Base-by-base conservation (phyloP, 2,329 filamentous ascomycete genomes). In the Colletotrichum sp. region DNA sequence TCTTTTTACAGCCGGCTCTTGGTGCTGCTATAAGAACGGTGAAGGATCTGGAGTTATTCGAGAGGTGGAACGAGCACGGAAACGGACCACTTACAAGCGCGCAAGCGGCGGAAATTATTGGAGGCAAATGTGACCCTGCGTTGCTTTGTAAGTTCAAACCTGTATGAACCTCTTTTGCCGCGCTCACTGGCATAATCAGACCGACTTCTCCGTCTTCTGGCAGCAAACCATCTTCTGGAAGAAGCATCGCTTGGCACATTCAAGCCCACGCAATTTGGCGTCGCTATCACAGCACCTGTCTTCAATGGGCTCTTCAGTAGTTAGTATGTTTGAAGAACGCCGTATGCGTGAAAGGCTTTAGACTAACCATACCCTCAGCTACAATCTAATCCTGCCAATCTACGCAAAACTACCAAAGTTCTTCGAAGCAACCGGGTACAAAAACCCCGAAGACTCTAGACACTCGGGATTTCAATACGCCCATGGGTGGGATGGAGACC, bases 161-260 rank as follows among this genome's bases (percentile, higher is more conserved):
- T 30, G 18, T 6, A 8, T 63, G 5, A 9, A 28, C 0, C 16
- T 4, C 6, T 6, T 30, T 66, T 12, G 8, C 5, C 6, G 64
- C n/a, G 21, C 63, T 49, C 5, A n/a, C 6, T 16, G 15, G 2
- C 12, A 34, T 2, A 39, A 26, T 30, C 1, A 73, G 65, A 73
- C 21, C 71, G 71, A 4, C 30, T 73, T 5, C 39, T 73, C 3
- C 55, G 71, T 12, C 57, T 73, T 8, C 12, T 73, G 21, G 71
- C 71, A 6, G 59, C 65, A 8, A 73, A 69, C 10, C 39, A 73
- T 55, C 55, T 73, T 1, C 1, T 69, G 0, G 39, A 73, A 28
- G 71, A 73, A 18, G 10, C 15, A 7, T 39, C 55, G 0, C n/a
- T 34, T 13, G 65, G 65, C 8, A 55, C 9, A 10, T 73, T 73